Conservation (phyloP, 2,329 filamentous ascomycete genomes). For the Rhinocladiella mackenziei region DNA sequence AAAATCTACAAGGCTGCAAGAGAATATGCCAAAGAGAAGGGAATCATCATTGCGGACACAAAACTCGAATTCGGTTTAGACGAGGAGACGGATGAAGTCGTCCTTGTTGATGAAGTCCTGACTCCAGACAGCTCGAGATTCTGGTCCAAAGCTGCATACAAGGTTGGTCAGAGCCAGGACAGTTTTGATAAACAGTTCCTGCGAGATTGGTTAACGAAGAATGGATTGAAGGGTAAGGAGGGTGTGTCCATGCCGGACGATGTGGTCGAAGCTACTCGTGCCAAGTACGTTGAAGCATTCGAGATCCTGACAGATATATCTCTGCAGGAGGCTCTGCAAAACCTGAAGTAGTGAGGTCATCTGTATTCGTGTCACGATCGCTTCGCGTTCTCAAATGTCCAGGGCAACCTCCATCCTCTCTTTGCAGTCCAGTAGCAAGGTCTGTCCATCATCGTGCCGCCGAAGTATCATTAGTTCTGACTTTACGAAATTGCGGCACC, state of each 20-base stretch:
- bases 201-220: slow-evolving; percentile 71
- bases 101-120: slow-evolving; percentile 78
- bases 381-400: not conserved
- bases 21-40: slow-evolving; percentile 60
- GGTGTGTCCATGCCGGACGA: slow-evolving; percentile 69
- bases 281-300: slow-evolving; percentile 73
- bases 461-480: slow-evolving; percentile 19
- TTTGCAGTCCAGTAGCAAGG: too few species aligned
- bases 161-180: slow-evolving; percentile 68
- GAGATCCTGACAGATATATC: slow-evolving; percentile 61
- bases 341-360: slow-evolving; percentile 11
- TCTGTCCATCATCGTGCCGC: slow-evolving; percentile 13
- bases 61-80: slow-evolving; percentile 75
- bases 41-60: slow-evolving; percentile 73
- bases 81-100: slow-evolving; percentile 60
- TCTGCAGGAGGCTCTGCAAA: slow-evolving; percentile 27
- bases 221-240: slow-evolving; percentile 71
- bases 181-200: slow-evolving; percentile 88
- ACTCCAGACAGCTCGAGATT: slow-evolving; percentile 82
- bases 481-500: slow-evolving; percentile 26
- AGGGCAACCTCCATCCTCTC: too few species aligned
- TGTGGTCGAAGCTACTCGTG: slow-evolving; percentile 63
- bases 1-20: slow-evolving; percentile 60
- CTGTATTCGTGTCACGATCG: not conserved
- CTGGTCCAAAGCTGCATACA: slow-evolving; percentile 73